Percentiles rank a stretch among this genome's conserved stretches.
Conservation (phyloP, 257 asterid species). For the Asclepias syriaca region DNA sequence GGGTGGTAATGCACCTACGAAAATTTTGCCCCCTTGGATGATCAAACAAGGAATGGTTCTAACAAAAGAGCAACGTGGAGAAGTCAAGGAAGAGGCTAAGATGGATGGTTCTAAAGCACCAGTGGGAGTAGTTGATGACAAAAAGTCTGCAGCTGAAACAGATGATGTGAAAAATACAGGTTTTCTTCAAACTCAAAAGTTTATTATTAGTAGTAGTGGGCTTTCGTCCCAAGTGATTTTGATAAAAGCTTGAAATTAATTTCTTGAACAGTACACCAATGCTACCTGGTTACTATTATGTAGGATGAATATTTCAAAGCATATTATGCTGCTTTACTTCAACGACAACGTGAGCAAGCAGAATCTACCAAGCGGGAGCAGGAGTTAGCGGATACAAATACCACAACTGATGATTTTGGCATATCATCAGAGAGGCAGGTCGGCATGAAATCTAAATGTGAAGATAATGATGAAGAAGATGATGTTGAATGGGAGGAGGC, state of each 20-base stretch:
- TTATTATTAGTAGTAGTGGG: background rate
- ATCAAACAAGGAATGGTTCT: constrained; percentile 85
- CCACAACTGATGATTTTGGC: constrained; percentile 6
- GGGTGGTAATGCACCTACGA: constrained; percentile 45
- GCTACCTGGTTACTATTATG: constrained; percentile 14
- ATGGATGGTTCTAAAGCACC: constrained; percentile 40
- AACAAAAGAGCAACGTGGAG: constrained; percentile 90
- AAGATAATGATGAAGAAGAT: constrained; percentile 53
- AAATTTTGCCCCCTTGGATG: constrained; percentile 99
- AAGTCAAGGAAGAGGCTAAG: constrained; percentile 47
- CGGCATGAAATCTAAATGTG: constrained; percentile 70
- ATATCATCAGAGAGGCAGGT: constrained; percentile 60
- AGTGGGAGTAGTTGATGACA: constrained; percentile 55
- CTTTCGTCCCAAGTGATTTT: background rate
- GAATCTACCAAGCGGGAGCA: constrained; percentile 43
- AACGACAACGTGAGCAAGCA: constrained; percentile 57
- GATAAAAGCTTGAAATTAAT: background rate
- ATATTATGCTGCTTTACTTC: constrained; percentile 71
- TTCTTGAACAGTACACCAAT: background rate
- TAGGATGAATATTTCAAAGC: constrained; percentile 86
- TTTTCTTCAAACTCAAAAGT: constrained; percentile 16
- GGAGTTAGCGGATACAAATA: constrained; percentile 11
- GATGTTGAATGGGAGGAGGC: constrained; percentile 86
- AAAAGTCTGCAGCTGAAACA: constrained; percentile 45
- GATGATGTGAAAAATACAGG: constrained; percentile 68